phyloP scores from a whole-genome alignment of 1,284 basidiomycete species.

The Golubevia pallescens region DNA sequence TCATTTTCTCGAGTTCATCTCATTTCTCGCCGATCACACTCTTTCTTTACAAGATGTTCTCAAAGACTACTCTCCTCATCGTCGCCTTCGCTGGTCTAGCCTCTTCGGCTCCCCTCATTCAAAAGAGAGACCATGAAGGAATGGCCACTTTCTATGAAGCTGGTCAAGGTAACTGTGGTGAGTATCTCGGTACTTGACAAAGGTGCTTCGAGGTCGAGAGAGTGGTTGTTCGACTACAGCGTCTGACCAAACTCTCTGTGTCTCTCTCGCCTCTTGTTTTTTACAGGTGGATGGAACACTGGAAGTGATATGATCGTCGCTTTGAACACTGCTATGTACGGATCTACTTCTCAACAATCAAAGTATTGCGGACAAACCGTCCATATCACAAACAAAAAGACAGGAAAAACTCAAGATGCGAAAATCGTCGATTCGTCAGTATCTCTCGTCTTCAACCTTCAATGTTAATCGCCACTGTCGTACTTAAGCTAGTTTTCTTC shows the following conservation, averaged over 20 bases:
- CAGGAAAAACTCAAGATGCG: neutral
- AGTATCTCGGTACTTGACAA: neutral
- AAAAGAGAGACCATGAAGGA: neutral
- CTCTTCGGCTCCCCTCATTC: conserved; percentile 1
- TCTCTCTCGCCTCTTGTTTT: conserved; percentile 16
- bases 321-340: conserved; percentile 50
- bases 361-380: conserved; percentile 1
- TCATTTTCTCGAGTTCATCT: no score
- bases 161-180: neutral
- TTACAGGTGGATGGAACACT: conserved; percentile 29
- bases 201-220: neutral
- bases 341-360: neutral
- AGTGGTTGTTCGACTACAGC: neutral
- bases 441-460: no score
- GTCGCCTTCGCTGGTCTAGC: conserved; percentile 2
- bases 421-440: no score
- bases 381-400: conserved; percentile 1
- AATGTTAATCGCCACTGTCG: no score
- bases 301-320: conserved; percentile 41
- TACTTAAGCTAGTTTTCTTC: no score
- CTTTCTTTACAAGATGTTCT: neutral
- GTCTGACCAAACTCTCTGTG: conserved; percentile 7
- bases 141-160: conserved; percentile 1
- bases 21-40: no score
- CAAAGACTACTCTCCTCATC: neutral